Percentiles rank a stretch among this genome's conserved stretches.
Conservation (phyloP, 2,329 filamentous ascomycete species). For the Cladophialophora psammophila region DNA sequence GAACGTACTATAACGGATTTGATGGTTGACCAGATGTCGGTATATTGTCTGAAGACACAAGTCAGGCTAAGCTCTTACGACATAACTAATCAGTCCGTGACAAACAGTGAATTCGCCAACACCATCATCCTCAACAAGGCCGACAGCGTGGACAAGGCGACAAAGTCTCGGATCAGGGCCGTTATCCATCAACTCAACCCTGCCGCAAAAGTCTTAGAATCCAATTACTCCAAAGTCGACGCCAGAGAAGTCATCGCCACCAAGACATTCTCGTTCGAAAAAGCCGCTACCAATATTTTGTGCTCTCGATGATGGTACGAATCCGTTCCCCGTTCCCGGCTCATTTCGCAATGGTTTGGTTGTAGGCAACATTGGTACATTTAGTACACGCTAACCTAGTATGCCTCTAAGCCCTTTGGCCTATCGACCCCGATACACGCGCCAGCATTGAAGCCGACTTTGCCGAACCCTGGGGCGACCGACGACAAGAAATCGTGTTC, state of each 20-base stretch:
- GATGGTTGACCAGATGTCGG: constrained; percentile 73
- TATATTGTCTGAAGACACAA: too few species aligned
- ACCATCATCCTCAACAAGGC: constrained; percentile 76
- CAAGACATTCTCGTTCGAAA: constrained; percentile 68
- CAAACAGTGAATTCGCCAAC: constrained; percentile 69
- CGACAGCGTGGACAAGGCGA: constrained; percentile 63
- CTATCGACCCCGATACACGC: constrained; percentile 57
- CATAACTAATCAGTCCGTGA: background rate
- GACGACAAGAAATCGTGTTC: constrained; percentile 75
- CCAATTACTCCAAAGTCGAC: constrained; percentile 66
- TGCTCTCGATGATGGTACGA: constrained; percentile 31
- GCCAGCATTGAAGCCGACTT: constrained; percentile 60
- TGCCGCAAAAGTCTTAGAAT: constrained; percentile 68
- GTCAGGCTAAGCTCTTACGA: background rate
- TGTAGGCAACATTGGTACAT: background rate
- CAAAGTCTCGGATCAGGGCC: constrained; percentile 57
- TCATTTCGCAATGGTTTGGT: background rate
- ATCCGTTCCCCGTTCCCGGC: background rate
- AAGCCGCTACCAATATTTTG: constrained; percentile 68
- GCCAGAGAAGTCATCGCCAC: constrained; percentile 71
- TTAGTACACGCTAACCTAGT: background rate
- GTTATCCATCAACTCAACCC: constrained; percentile 71
- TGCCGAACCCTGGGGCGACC: constrained; percentile 67
- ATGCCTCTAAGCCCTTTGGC: constrained; percentile 58
- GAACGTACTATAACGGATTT: constrained; percentile 77